Evolutionary conservation across 2,329 filamentous ascomycete species (phyloP).

Genomic region (Cercospora zeae-maydis): DNA sequence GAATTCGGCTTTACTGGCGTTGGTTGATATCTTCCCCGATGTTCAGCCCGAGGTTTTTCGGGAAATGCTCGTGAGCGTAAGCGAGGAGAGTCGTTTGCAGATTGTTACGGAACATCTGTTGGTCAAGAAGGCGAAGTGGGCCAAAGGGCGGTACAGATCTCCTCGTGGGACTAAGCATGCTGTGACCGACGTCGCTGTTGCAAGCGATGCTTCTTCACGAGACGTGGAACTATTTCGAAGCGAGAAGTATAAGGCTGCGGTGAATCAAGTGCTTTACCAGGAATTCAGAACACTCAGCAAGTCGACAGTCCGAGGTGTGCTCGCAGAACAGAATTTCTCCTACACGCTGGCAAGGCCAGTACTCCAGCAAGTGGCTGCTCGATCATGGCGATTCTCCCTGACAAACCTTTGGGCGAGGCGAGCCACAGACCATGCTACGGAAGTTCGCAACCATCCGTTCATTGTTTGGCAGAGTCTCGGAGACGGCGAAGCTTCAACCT

Average conservation of each 20-base stretch:
- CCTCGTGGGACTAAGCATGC: neutral
- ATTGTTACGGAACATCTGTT: conserved; percentile 74
- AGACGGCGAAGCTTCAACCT: conserved; percentile 47
- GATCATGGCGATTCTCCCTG: conserved; percentile 74
- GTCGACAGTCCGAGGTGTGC: conserved; percentile 71
- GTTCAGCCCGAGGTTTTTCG: conserved; percentile 79
- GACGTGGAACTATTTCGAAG: conserved; percentile 65
- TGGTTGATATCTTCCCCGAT: conserved; percentile 72
- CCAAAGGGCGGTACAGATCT: conserved; percentile 59
- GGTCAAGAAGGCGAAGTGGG: conserved; percentile 66
- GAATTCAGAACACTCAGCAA: conserved; percentile 73
- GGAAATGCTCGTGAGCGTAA: conserved; percentile 72
- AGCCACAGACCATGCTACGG: conserved; percentile 42
- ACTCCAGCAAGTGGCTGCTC: conserved; percentile 64
- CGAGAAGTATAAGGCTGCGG: conserved; percentile 64
- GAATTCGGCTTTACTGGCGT: conserved; percentile 64
- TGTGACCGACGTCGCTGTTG: neutral
- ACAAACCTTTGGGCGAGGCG: conserved; percentile 67
- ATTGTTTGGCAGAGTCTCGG: conserved; percentile 57
- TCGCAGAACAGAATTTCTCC: conserved; percentile 76
- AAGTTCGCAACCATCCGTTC: conserved; percentile 51
- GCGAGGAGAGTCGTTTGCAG: conserved; percentile 70
- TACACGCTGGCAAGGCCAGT: conserved; percentile 69
- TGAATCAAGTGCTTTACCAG: conserved; percentile 62
- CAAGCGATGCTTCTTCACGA: conserved; percentile 41